Base-by-base conservation (phyloP, 805 yeast species). In the Myxozyma mucilagina region DNA sequence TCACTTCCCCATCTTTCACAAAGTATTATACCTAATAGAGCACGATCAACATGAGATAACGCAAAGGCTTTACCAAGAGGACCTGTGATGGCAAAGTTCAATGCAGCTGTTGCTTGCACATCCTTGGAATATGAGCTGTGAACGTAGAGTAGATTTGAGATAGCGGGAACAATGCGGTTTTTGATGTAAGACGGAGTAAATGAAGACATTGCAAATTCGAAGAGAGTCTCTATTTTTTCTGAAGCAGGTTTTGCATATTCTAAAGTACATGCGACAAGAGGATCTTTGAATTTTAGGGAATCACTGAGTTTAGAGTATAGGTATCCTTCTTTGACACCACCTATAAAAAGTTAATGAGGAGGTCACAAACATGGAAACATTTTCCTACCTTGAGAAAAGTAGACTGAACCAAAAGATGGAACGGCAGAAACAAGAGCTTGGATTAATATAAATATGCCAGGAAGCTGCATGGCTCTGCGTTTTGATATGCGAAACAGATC, bases 1-100 rank as follows among this genome's bases (percentile, higher is more conserved):
- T 86, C 90, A 3, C 88, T 90, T 39, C 93, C 93, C 93, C 93
- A 88, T 66, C 94, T 77, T 67, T 87, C 89, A 74, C 90, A 85
- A 31, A 87, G 75, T 1, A 90, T 89, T 35, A 87, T 80, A 0
- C 93, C 93, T 11, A 87, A 80, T 51, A 88, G 73, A 0, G 90
- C 90, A 57, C 92, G 76, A 1, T 84, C 84, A 65, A 85, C 80
- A 71, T 88, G 93, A 1, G 90, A 83, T 49, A 87, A 73, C 6
- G 93, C 94, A 71, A 87, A 90, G 3, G 87, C 80, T 0, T 91
- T 90, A 0, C 92, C 86, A 55, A 87, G 82, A 18, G 86, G 82
- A 20, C 94, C 94, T 0, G 89, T 82, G 0, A 87, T 83, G 7
- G 90, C 91, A 29, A 87, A 83, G 63, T 83, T 86, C 44, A 87